These are phyloP conservation scores for Penicillium brasilianum DNA, from an alignment of 2,329 filamentous ascomycete genomes.

Conservation along the genomic window DNA sequence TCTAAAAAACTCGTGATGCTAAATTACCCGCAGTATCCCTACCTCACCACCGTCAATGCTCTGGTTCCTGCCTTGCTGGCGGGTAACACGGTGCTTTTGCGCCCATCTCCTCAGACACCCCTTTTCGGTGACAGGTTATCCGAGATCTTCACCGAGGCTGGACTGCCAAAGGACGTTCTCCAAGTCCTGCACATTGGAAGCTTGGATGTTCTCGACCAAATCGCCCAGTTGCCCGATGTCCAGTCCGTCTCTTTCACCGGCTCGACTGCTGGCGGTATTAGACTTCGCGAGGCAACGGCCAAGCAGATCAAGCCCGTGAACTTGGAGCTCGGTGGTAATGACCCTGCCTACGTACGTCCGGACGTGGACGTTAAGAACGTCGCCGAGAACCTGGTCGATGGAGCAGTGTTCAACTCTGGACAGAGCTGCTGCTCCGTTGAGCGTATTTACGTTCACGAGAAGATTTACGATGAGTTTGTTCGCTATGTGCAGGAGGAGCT, in stretches of 20 bases:
- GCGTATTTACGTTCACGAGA: slow-evolving; percentile 83
- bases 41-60: slow-evolving; percentile 86
- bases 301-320: slow-evolving; percentile 82
- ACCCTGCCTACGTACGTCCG: slow-evolving; percentile 81
- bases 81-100: slow-evolving; percentile 89
- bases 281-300: slow-evolving; percentile 79
- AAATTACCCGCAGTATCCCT: slow-evolving; percentile 72
- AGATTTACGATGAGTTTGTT: slow-evolving; percentile 82
- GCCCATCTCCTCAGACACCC: slow-evolving; percentile 90
- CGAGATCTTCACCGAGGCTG: slow-evolving; percentile 75
- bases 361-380: slow-evolving; percentile 88
- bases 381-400: slow-evolving; percentile 89
- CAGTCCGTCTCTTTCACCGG: slow-evolving; percentile 87
- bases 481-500: slow-evolving; percentile 77
- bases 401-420: slow-evolving; percentile 89
- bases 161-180: slow-evolving; percentile 77
- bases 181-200: slow-evolving; percentile 89
- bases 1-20: background rate
- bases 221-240: slow-evolving; percentile 76
- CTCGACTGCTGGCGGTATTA: slow-evolving; percentile 80
- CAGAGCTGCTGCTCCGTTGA: slow-evolving; percentile 94
- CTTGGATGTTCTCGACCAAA: slow-evolving; percentile 72
- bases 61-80: slow-evolving; percentile 85
- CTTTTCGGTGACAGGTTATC: slow-evolving; percentile 81
- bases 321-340: slow-evolving; percentile 89